A percentile compares a stretch with the other conserved stretches of the same genome.
These are phyloP conservation scores for Pseudocercospora fuligena DNA, from an alignment of 2,329 filamentous ascomycete genomes.

Conservation along the genomic window DNA sequence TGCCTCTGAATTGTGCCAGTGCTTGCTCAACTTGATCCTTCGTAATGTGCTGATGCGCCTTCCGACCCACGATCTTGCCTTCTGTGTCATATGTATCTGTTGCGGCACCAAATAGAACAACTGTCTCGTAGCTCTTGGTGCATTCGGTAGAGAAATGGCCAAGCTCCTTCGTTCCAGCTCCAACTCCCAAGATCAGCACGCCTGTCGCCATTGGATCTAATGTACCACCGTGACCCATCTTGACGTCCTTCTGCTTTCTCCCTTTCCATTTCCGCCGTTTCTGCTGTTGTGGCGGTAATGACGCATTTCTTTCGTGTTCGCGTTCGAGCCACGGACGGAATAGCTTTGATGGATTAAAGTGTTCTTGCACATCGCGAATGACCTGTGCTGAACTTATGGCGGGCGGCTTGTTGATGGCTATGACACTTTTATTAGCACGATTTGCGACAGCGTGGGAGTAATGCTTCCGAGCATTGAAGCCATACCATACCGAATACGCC, in stretches of 20 bases:
- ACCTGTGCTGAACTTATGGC: slow-evolving; percentile 88
- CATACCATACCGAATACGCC: slow-evolving; percentile 63
- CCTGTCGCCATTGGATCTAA: slow-evolving; percentile 93
- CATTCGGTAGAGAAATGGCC: slow-evolving; percentile 75
- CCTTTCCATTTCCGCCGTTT: slow-evolving; percentile 55
- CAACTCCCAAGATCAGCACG: slow-evolving; percentile 86
- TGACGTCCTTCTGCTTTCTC: slow-evolving; percentile 70
- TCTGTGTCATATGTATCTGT: slow-evolving; percentile 91
- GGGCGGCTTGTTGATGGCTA: slow-evolving; percentile 91
- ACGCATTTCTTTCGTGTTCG: slow-evolving; percentile 61
- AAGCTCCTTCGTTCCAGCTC: slow-evolving; percentile 83
- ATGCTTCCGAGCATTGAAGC: slow-evolving; percentile 18
- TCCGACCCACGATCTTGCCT: slow-evolving; percentile 79
- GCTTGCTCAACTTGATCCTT: slow-evolving; percentile 76
- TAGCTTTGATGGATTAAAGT: slow-evolving; percentile 78
- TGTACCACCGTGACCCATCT: slow-evolving; percentile 95
- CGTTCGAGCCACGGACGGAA: slow-evolving; percentile 78
- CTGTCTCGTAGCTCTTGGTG: slow-evolving; percentile 90
- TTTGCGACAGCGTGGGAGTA: neutral
- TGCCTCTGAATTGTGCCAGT: slow-evolving; percentile 75
- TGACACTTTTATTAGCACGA: slow-evolving; percentile 17
- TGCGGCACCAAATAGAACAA: slow-evolving; percentile 86
- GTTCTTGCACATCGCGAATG: slow-evolving; percentile 81
- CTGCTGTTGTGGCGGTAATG: slow-evolving; percentile 64
- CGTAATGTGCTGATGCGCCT: slow-evolving; percentile 80